Evolutionary conservation across 257 asterid species (phyloP).

Genomic region (Buddleja alternifolia): DNA sequence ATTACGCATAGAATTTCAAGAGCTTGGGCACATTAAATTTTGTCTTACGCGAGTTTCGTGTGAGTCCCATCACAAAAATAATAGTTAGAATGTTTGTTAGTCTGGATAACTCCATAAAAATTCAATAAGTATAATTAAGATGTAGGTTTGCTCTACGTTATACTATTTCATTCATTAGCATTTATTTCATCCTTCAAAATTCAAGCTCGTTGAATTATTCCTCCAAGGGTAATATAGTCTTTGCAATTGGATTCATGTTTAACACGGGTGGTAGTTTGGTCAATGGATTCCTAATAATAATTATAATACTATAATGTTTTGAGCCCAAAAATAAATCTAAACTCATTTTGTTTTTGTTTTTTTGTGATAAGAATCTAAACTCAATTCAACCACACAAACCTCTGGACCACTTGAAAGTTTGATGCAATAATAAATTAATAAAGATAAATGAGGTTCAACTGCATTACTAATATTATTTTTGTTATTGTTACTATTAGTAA

Average conservation of each 20-base stretch:
- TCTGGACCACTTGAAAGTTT: slow-evolving; percentile 31
- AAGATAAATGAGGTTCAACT: background rate
- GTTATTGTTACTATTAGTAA: no score
- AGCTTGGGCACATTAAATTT: no score
- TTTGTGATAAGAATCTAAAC: background rate
- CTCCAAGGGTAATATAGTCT: background rate
- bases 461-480: no score
- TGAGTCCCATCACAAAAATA: no score
- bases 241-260: background rate
- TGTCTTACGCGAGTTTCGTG: no score
- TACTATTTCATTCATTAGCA: background rate
- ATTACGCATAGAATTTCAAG: no score
- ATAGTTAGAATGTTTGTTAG: no score
- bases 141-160: background rate
- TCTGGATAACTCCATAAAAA: no score
- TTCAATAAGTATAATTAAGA: background rate
- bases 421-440: background rate
- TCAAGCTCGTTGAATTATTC: background rate
- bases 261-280: background rate
- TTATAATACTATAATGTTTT: background rate
- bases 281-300: background rate
- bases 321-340: slow-evolving; percentile 18
- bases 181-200: background rate
- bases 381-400: slow-evolving; percentile 1
- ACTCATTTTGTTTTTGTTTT: background rate